Percentiles rank a stretch among this genome's conserved stretches.
phyloP scores from a whole-genome alignment of 352 stramenopile genomes.

The Nothophytophthora sp. region DNA sequence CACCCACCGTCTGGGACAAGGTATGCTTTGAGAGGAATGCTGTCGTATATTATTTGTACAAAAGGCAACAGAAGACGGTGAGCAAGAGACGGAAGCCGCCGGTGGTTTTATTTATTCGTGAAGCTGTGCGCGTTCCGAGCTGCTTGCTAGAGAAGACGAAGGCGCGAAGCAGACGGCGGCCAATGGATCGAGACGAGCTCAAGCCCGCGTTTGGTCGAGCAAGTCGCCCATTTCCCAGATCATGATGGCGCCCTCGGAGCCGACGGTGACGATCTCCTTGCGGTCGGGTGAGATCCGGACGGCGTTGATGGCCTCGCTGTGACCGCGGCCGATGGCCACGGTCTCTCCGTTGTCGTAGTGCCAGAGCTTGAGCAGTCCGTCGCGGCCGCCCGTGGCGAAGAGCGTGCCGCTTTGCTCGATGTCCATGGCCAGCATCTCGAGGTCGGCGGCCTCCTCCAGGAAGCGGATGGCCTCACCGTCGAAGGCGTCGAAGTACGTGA shows the following conservation, averaged over 20 bases:
- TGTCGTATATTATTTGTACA: too few species aligned
- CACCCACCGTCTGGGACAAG: too few species aligned
- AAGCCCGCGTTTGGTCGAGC: slow-evolving; percentile 23
- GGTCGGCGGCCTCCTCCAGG: slow-evolving; percentile 90
- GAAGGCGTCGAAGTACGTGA: slow-evolving; percentile 97
- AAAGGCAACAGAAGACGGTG: too few species aligned
- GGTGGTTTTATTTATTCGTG: neutral
- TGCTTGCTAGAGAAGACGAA: neutral
- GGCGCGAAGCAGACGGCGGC: neutral
- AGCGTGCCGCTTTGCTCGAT: slow-evolving; percentile 87
- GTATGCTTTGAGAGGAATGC: too few species aligned
- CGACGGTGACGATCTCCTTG: slow-evolving; percentile 93
- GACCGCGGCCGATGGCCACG: slow-evolving; percentile 86
- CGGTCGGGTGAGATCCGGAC: slow-evolving; percentile 94
- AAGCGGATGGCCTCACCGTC: slow-evolving; percentile 94
- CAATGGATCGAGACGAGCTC: neutral
- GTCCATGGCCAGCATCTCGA: slow-evolving; percentile 93
- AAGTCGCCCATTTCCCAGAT: slow-evolving; percentile 91
- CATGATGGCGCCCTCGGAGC: slow-evolving; percentile 94
- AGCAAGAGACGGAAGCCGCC: too few species aligned
- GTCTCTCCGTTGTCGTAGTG: slow-evolving; percentile 96
- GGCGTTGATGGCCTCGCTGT: slow-evolving; percentile 93
- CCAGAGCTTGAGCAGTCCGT: slow-evolving; percentile 95
- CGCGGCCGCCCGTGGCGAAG: slow-evolving; percentile 92
- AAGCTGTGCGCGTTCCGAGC: neutral